A percentile compares a stretch with the other conserved stretches of the same genome.
Conservation (phyloP, 805 yeast genomes). For the Myxozyma sirexii region DNA sequence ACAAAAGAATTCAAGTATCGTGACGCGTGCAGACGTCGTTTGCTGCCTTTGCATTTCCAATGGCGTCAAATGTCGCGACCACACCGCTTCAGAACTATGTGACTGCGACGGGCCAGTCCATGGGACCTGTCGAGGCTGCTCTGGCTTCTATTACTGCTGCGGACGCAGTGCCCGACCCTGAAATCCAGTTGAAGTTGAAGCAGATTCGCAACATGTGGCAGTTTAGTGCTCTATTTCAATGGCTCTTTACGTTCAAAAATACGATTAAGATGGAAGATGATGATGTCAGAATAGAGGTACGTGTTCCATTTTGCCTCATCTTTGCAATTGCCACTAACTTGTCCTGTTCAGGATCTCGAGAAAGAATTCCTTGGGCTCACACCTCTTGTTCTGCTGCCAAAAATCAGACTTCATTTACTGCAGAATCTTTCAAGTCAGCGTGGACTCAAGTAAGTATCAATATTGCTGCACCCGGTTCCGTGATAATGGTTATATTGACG, state of each 20-base stretch:
- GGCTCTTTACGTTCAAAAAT: constrained; percentile 37
- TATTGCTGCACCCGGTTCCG: background rate
- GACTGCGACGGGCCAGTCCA: constrained; percentile 21
- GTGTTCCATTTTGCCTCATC: background rate
- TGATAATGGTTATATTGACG: background rate
- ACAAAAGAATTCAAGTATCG: background rate
- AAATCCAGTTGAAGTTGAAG: constrained; percentile 20
- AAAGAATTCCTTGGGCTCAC: constrained; percentile 40
- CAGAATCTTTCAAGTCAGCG: constrained; percentile 31
- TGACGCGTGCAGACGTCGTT: constrained; percentile 1
- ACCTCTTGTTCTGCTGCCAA: constrained; percentile 28
- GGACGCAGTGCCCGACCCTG: constrained; percentile 22
- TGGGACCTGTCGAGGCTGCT: constrained; percentile 28
- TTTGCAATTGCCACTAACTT: background rate
- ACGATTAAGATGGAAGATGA: constrained; percentile 35
- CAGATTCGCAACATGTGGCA: constrained; percentile 41
- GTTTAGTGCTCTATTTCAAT: constrained; percentile 39
- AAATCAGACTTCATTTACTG: constrained; percentile 27
- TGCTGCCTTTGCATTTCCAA: background rate
- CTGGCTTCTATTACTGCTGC: constrained; percentile 28
- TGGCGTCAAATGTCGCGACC: background rate
- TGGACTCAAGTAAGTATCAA: constrained; percentile 21
- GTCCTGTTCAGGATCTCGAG: constrained; percentile 38
- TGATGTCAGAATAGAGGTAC: constrained; percentile 37
- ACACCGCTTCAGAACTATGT: background rate